Evolutionary conservation across 768 basidiomycete species (phyloP), one percentile per base, ranked within the genome.

Genomic region (Xerocomus spinulosus): DNA sequence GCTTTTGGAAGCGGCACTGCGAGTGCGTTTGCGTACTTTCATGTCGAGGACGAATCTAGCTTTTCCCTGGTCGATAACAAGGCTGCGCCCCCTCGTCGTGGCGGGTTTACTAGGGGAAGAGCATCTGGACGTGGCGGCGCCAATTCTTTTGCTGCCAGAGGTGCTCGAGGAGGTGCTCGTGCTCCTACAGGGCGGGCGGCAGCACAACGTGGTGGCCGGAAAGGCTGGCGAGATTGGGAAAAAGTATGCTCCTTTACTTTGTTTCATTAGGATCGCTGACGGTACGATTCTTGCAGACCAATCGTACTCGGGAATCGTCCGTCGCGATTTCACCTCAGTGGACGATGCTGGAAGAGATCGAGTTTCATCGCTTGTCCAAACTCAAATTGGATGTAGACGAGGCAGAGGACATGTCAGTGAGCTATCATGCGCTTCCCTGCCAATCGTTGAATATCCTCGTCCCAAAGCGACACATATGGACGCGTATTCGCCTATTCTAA

Each of bases 61-160:
- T 99, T 99, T 78, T 94, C 92, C 18, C 76, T 99, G 42, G 96
- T 99, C 40, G 94, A 97, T 62, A 92, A 84, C 66, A 94, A 91
- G 70, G 62, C 81, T 37, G 73, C 80, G 33, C 73, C 82, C 37
- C 77, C 82, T 28, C 81, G 88, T 55, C 78, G 87, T 37, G 87
- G 89, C n/a, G 77, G 70, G 7, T 84, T 86, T 55, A 67, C 67
- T 32, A 76, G 83, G 46, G 83, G 72, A 45, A 67, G 77, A 58
- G 68, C 72, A 3, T 44, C 64, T 35, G 57, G 58, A 13, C 64
- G 74, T 14, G 74, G 74, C 12, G 74, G 70, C 2, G 46, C 54
- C 30, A 51, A 55, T 4, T 72, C 71, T 49, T 72, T 70, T 55
- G 1, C 21, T 51, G 48, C 62, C n/a, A 70, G 82, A 47, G 78